A percentile compares a stretch with the other conserved stretches of the same genome.
Evolutionary conservation across 768 basidiomycete genomes (phyloP).

Genomic region (Hirschioporus abietinus): DNA sequence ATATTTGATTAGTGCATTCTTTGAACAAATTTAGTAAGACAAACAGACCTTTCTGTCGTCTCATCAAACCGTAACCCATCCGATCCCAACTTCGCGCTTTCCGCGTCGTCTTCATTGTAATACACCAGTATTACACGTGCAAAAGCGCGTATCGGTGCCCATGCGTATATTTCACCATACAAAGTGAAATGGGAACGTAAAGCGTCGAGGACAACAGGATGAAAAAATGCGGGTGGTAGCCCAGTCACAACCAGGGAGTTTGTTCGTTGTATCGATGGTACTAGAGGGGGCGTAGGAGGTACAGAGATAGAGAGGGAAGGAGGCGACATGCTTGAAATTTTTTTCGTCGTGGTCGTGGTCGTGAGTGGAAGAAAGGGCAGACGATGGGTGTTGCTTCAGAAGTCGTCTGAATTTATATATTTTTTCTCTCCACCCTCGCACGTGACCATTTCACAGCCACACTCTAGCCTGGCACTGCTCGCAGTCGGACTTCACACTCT

Average conservation of each 20-base stretch:
- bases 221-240: slow-evolving; percentile 74
- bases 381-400: neutral
- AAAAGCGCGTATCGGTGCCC: slow-evolving; percentile 84
- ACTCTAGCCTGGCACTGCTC: neutral
- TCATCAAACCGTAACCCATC: slow-evolving; percentile 60
- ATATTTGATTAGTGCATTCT: neutral
- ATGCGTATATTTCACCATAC: slow-evolving; percentile 82
- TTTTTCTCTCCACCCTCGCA: neutral
- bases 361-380: neutral
- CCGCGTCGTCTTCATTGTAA: slow-evolving; percentile 53
- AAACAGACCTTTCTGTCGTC: slow-evolving; percentile 39
- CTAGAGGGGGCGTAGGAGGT: slow-evolving; percentile 11
- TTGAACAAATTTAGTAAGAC: neutral
- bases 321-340: neutral
- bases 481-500: neutral
- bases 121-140: slow-evolving; percentile 82
- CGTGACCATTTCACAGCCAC: neutral
- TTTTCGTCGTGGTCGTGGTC: neutral
- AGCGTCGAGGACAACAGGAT: slow-evolving; percentile 57
- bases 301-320: neutral
- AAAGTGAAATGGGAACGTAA: slow-evolving; percentile 66
- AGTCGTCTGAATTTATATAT: neutral
- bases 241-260: slow-evolving; percentile 84
- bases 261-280: slow-evolving; percentile 33
- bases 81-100: slow-evolving; percentile 57